These are phyloP conservation scores for Pseudozyma hubeiensis DNA, from an alignment of 1,284 basidiomycete genomes.

Conservation along the genomic window DNA sequence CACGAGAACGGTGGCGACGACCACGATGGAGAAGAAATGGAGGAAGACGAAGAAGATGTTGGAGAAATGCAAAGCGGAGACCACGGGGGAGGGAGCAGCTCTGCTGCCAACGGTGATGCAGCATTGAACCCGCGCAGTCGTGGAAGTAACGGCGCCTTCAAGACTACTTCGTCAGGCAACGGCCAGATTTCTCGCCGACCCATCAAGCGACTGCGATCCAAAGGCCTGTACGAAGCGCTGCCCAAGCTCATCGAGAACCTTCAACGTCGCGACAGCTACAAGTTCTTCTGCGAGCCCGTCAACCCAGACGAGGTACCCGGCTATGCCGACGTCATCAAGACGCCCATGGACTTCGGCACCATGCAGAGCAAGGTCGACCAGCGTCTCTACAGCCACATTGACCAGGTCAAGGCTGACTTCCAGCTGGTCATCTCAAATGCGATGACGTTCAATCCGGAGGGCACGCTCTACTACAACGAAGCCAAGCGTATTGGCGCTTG, in stretches of 20 bases:
- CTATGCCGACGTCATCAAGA: slow-evolving; percentile 77
- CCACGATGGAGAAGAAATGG: slow-evolving; percentile 7
- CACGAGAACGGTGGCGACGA: slow-evolving; percentile 6
- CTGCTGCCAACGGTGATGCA: background rate
- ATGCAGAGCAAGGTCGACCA: slow-evolving; percentile 72
- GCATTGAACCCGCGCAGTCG: slow-evolving; percentile 17
- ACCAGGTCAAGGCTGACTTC: slow-evolving; percentile 59
- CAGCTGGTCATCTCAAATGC: slow-evolving; percentile 63
- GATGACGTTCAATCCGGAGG: slow-evolving; percentile 63
- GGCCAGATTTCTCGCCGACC: slow-evolving; percentile 31
- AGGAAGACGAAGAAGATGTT: background rate
- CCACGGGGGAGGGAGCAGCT: background rate
- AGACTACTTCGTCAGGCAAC: slow-evolving; percentile 6
- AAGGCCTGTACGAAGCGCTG: slow-evolving; percentile 48
- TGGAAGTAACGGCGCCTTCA: slow-evolving; percentile 33
- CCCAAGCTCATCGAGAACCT: slow-evolving; percentile 54
- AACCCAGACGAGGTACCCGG: slow-evolving; percentile 76
- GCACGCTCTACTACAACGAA: slow-evolving; percentile 62
- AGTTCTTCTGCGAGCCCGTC: slow-evolving; percentile 82
- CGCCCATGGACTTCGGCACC: slow-evolving; percentile 85
- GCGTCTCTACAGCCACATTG: slow-evolving; percentile 51
- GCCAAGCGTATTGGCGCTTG: slow-evolving; percentile 60
- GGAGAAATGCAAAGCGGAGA: slow-evolving; percentile 1
- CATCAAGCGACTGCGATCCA: slow-evolving; percentile 48
- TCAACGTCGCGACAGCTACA: slow-evolving; percentile 81